Conservation (phyloP, 352 stramenopile genomes). For the Pilasporangium apinafurcum region DNA sequence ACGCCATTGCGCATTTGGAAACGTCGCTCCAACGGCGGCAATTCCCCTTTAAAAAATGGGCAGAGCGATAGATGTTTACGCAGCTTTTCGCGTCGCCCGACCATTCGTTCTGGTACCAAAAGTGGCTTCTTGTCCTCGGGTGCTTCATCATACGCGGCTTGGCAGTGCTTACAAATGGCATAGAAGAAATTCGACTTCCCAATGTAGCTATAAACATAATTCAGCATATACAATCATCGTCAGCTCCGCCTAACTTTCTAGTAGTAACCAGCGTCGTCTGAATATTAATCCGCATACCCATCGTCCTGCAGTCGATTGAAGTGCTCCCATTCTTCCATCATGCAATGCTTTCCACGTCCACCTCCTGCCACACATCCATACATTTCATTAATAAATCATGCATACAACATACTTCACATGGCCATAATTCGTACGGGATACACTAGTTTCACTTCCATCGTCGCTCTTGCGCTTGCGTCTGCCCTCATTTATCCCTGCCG, state of each 20-base stretch:
- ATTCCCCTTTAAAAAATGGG: constrained; percentile 54
- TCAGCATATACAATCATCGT: too few relatives aligned
- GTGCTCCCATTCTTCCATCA: constrained; percentile 82
- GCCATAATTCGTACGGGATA: constrained; percentile 14
- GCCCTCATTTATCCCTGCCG: constrained; percentile 9
- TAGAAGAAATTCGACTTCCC: constrained; percentile 82
- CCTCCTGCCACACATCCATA: constrained; percentile 9
- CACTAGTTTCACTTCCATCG: constrained; percentile 19
- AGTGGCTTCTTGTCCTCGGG: constrained; percentile 42
- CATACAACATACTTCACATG: neutral
- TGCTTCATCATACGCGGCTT: constrained; percentile 50
- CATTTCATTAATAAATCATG: neutral
- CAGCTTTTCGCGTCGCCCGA: constrained; percentile 74
- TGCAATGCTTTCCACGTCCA: constrained; percentile 65
- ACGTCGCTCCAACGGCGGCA: constrained; percentile 44
- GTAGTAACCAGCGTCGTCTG: neutral
- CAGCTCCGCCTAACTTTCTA: too few relatives aligned
- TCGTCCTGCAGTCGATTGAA: constrained; percentile 70
- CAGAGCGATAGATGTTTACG: constrained; percentile 63
- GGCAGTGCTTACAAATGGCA: constrained; percentile 64
- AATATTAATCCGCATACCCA: constrained; percentile 47
- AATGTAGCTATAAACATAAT: too few relatives aligned
- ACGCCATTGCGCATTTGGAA: constrained; percentile 1
- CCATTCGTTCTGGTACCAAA: constrained; percentile 53
- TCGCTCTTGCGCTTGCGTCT: constrained; percentile 51